Evolutionary conservation across 106 monocot genomes (phyloP).

Genomic region (Dendrobium nobile): DNA sequence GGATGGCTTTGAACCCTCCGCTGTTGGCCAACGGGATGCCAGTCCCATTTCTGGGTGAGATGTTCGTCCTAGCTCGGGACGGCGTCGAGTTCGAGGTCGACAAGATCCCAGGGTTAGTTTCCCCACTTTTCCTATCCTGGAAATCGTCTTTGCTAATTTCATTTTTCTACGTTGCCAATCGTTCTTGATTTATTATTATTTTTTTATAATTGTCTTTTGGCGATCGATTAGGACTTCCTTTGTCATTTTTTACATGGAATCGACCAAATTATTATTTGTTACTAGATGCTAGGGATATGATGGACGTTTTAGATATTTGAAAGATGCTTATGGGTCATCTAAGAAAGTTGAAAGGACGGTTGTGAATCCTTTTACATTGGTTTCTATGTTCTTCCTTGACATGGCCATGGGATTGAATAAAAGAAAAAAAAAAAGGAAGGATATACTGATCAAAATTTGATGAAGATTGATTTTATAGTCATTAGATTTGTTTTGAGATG

Average conservation of each 20-base stretch:
- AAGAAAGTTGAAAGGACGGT: not conserved
- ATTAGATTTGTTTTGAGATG: no score
- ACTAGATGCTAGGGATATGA: not conserved
- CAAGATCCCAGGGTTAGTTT: constrained; percentile 21
- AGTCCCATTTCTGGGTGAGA: constrained; percentile 59
- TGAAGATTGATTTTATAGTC: no score
- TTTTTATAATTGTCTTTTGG: not conserved
- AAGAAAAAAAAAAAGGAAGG: no score
- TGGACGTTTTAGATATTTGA: not conserved
- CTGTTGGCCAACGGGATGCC: constrained; percentile 62
- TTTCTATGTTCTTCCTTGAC: no score
- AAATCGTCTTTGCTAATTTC: not conserved
- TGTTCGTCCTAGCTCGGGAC: constrained; percentile 15
- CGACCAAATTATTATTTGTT: not conserved
- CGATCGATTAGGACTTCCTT: not conserved
- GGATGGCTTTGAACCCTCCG: constrained; percentile 84
- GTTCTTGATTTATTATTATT: no score
- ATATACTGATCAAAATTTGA: no score
- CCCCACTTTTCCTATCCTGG: not conserved
- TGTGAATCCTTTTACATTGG: not conserved
- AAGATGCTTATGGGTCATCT: not conserved
- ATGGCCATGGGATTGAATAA: no score
- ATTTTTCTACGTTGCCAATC: not conserved
- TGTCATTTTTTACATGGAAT: not conserved
- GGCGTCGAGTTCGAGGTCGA: constrained; percentile 28